Percentiles rank a stretch among this genome's conserved stretches.
Evolutionary conservation across 2,329 filamentous ascomycete genomes (phyloP).

Genomic region (Lasiodiplodia hormozganensis): DNA sequence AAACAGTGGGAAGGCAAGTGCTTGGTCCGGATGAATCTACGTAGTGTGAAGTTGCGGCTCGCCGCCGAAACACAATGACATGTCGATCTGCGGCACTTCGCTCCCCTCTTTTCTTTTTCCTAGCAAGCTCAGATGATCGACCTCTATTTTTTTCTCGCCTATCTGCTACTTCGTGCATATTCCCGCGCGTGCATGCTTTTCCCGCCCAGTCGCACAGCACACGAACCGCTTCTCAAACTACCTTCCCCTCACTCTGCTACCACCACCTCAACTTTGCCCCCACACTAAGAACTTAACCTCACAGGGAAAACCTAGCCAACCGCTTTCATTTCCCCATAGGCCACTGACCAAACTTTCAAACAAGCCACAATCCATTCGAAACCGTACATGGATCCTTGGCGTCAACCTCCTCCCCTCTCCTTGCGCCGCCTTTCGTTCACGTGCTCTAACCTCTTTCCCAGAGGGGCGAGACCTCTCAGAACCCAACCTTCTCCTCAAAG

Average conservation of each 20-base stretch:
- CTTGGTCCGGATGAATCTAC: not conserved
- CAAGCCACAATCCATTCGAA: conserved; percentile 2
- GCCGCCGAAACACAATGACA: conserved; percentile 11
- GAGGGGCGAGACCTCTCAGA: conserved; percentile 47
- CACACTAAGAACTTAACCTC: not conserved
- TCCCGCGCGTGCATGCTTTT: conserved; percentile 6
- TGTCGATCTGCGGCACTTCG: conserved; percentile 9
- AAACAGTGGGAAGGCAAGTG: not conserved
- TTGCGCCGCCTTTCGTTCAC: conserved; percentile 18
- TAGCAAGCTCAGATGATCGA: not conserved
- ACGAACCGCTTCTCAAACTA: not conserved
- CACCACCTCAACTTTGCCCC: not conserved
- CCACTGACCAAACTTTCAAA: not conserved
- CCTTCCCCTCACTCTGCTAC: not conserved
- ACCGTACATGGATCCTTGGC: not conserved
- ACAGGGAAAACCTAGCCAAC: not conserved
- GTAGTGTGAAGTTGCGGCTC: conserved; percentile 15
- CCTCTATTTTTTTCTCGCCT: conserved; percentile 8
- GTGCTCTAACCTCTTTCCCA: not conserved
- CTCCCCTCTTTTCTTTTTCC: not conserved
- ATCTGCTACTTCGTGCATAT: conserved; percentile 1
- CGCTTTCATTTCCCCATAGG: not conserved
- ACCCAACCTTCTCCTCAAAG: conserved; percentile 66
- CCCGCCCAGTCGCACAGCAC: conserved; percentile 13
- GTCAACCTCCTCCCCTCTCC: conserved; percentile 11